These are phyloP conservation scores for Diplodia intermedia DNA, from an alignment of 2,329 filamentous ascomycete genomes.

Conservation along the genomic window DNA sequence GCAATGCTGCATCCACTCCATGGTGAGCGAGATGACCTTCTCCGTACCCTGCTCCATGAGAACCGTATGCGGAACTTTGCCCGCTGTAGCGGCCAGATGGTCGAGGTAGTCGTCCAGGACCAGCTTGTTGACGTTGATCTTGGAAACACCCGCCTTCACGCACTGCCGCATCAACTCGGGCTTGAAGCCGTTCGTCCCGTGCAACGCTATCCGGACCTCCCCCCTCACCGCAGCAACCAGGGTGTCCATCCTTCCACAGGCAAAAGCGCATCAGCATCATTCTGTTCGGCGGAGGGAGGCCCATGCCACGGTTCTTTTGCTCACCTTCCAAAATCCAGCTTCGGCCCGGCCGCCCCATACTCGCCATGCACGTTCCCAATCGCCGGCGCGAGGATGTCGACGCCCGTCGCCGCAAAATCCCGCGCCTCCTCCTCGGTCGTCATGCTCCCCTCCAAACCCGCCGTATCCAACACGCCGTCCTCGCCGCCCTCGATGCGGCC, in stretches of 20 bases:
- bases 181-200: slow-evolving; percentile 64
- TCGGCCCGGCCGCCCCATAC: slow-evolving; percentile 67
- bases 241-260: not conserved
- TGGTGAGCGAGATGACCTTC: slow-evolving; percentile 51
- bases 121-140: slow-evolving; percentile 65
- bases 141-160: slow-evolving; percentile 60
- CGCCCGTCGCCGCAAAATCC: slow-evolving; percentile 72
- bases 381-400: slow-evolving; percentile 75
- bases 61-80: slow-evolving; percentile 45
- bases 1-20: slow-evolving; percentile 58
- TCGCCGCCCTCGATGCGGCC: slow-evolving; percentile 75
- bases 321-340: slow-evolving; percentile 39
- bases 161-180: slow-evolving; percentile 59
- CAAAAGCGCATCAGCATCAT: not conserved
- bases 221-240: slow-evolving; percentile 39
- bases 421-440: slow-evolving; percentile 72
- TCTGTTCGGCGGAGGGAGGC: not conserved
- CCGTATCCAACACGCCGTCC: slow-evolving; percentile 74
- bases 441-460: slow-evolving; percentile 66
- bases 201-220: slow-evolving; percentile 59
- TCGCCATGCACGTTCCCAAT: slow-evolving; percentile 79
- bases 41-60: slow-evolving; percentile 56
- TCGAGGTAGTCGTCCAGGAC: slow-evolving; percentile 57
- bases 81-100: slow-evolving; percentile 51
- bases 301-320: not conserved